Evolutionary conservation across 495 filamentous ascomycete genomes (phyloP).

Genomic region (Aspergillus indologenus): DNA sequence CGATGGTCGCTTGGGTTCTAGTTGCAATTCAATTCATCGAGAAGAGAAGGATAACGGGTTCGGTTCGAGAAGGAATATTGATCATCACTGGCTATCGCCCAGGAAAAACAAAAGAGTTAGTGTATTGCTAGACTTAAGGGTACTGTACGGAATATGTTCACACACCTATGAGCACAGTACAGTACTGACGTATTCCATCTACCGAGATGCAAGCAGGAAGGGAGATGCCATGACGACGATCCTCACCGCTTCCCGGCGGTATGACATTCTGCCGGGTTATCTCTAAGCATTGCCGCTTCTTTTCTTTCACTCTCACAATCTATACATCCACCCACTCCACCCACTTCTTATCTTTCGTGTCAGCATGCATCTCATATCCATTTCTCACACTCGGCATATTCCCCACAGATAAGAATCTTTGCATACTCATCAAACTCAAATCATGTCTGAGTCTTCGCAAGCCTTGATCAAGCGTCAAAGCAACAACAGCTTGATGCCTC

Average conservation of each 20-base stretch:
- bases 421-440: background rate
- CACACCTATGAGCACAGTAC: background rate
- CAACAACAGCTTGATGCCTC: conserved; percentile 80
- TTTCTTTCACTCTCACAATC: too few relatives aligned
- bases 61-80: background rate
- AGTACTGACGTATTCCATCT: too few relatives aligned
- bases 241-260: background rate
- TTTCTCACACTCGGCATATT: background rate
- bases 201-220: background rate
- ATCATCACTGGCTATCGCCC: background rate
- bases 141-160: too few relatives aligned
- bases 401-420: background rate
- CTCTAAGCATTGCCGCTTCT: background rate
- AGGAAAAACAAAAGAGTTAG: background rate
- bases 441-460: conserved; percentile 27
- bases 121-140: too few relatives aligned
- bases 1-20: background rate
- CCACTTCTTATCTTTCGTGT: background rate
- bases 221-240: background rate
- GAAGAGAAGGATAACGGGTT: background rate
- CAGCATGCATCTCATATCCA: background rate
- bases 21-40: background rate
- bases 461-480: conserved; percentile 41
- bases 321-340: background rate
- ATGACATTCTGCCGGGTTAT: background rate